Conservation (phyloP, 495 filamentous ascomycete species). For the Aspergillus affinis region DNA sequence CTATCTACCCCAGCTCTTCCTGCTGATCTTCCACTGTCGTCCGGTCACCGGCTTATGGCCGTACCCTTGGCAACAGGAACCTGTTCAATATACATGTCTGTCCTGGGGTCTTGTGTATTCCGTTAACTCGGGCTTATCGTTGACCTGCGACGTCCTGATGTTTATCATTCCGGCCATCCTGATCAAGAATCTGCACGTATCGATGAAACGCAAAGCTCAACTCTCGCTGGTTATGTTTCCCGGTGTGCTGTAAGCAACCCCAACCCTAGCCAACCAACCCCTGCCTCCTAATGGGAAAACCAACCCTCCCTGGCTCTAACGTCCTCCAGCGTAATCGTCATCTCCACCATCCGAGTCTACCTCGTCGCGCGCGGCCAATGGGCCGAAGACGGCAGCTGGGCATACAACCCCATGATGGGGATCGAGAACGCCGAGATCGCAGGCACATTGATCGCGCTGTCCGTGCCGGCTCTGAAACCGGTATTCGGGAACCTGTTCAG, state of each 20-base stretch:
- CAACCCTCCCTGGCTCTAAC: no score
- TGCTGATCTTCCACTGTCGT: constrained; percentile 45
- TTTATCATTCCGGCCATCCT: constrained; percentile 44
- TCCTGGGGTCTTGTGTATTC: constrained; percentile 46
- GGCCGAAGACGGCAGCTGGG: constrained; percentile 41
- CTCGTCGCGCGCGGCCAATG: constrained; percentile 44
- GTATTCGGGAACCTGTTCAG: constrained; percentile 35
- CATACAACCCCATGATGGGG: constrained; percentile 45
- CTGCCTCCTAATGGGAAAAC: constrained; percentile 4
- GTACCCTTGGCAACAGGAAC: constrained; percentile 39
- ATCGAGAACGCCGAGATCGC: constrained; percentile 47
- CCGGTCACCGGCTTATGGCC: constrained; percentile 51
- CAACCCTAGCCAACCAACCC: neutral
- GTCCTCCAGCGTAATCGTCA: constrained; percentile 43
- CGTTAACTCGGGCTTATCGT: constrained; percentile 41
- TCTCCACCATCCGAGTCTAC: constrained; percentile 42
- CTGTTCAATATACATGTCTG: constrained; percentile 34
- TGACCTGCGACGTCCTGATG: constrained; percentile 45
- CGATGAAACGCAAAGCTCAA: constrained; percentile 34
- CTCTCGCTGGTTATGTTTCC: constrained; percentile 44
- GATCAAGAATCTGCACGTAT: constrained; percentile 37
- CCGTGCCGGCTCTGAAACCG: constrained; percentile 45
- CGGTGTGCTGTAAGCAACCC: constrained; percentile 40
- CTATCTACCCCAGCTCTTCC: constrained; percentile 42
- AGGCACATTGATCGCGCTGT: constrained; percentile 44